A percentile compares a stretch with the other conserved stretches of the same genome.
These are phyloP conservation scores for Wickerhamiella infanticola DNA, from an alignment of 1,139 yeast species.

Conservation along the genomic window DNA sequence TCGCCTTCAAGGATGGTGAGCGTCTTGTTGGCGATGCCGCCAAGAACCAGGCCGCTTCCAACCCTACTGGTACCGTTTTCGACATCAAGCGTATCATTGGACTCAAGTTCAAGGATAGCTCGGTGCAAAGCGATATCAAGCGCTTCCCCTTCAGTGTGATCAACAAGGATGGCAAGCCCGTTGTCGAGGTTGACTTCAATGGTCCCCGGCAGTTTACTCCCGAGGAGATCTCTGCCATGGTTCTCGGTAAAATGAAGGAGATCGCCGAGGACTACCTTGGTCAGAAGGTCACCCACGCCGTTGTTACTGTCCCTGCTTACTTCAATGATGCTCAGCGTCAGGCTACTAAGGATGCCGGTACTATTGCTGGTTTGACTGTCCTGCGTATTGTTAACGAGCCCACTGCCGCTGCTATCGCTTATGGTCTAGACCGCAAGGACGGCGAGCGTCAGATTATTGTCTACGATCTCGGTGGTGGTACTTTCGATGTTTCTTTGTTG, in stretches of 20 bases:
- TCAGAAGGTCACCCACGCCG: constrained; percentile 80
- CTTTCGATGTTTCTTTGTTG: constrained; percentile 80
- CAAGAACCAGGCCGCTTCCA: constrained; percentile 79
- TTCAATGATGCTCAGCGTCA: constrained; percentile 98
- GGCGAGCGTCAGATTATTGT: constrained; percentile 83
- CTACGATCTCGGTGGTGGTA: constrained; percentile 94
- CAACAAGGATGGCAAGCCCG: constrained; percentile 64
- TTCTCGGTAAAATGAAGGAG: constrained; percentile 79
- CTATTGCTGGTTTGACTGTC: constrained; percentile 88
- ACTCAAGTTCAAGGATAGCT: constrained; percentile 54
- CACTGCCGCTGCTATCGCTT: constrained; percentile 96
- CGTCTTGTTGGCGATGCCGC: constrained; percentile 92
- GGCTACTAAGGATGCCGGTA: constrained; percentile 96
- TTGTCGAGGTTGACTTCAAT: constrained; percentile 52
- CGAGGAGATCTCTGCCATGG: constrained; percentile 87
- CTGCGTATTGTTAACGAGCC: constrained; percentile 95
- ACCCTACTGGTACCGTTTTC: constrained; percentile 64
- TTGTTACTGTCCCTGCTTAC: constrained; percentile 94
- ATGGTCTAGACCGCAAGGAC: constrained; percentile 83
- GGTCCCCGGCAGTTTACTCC: constrained; percentile 56
- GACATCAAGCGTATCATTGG: constrained; percentile 84
- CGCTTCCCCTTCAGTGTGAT: constrained; percentile 61
- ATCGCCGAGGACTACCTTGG: constrained; percentile 90
- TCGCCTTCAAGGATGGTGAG: constrained; percentile 72
- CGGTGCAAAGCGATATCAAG: constrained; percentile 70